Percentiles rank a stretch among this genome's conserved stretches.
These are phyloP conservation scores for Ascosphaera apis DNA, from an alignment of 2,329 filamentous ascomycete genomes.

Conservation along the genomic window DNA sequence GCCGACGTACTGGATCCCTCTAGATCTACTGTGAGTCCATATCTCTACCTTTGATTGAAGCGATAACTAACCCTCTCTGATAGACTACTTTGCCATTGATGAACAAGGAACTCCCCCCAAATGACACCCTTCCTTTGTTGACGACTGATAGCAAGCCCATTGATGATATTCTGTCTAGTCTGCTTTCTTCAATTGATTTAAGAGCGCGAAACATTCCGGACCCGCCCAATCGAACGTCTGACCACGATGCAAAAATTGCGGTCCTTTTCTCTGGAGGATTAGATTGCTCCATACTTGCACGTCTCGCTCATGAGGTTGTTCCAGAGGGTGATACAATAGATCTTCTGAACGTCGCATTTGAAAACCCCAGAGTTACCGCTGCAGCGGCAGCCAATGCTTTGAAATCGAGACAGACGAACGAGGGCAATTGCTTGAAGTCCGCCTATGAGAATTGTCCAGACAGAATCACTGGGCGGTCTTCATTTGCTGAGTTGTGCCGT, in stretches of 20 bases:
- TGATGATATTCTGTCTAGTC: constrained; percentile 26
- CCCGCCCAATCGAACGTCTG: constrained; percentile 20
- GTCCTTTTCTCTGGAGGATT: constrained; percentile 85
- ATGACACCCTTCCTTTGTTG: constrained; percentile 11
- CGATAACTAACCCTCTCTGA: constrained; percentile 1
- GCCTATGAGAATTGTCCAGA: constrained; percentile 72
- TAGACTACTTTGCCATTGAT: constrained; percentile 19
- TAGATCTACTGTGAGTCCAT: background rate
- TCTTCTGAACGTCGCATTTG: constrained; percentile 85
- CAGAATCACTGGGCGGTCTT: constrained; percentile 60
- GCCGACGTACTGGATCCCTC: background rate
- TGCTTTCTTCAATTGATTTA: constrained; percentile 38
- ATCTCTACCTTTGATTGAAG: background rate
- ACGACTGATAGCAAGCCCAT: constrained; percentile 28
- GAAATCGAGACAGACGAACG: constrained; percentile 7
- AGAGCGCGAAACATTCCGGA: constrained; percentile 43
- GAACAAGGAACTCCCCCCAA: constrained; percentile 18
- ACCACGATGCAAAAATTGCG: constrained; percentile 30
- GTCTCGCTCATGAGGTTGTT: constrained; percentile 55
- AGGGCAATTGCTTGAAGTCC: constrained; percentile 6
- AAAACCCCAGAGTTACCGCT: constrained; percentile 57
- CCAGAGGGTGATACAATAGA: constrained; percentile 50
- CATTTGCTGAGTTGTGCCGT: constrained; percentile 47
- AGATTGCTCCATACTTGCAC: constrained; percentile 73
- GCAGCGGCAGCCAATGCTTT: constrained; percentile 19